Evolutionary conservation across 176 grass and related monocot species (phyloP), one percentile per base, ranked within the genome.

Genomic region (Aegilops tauschii): DNA sequence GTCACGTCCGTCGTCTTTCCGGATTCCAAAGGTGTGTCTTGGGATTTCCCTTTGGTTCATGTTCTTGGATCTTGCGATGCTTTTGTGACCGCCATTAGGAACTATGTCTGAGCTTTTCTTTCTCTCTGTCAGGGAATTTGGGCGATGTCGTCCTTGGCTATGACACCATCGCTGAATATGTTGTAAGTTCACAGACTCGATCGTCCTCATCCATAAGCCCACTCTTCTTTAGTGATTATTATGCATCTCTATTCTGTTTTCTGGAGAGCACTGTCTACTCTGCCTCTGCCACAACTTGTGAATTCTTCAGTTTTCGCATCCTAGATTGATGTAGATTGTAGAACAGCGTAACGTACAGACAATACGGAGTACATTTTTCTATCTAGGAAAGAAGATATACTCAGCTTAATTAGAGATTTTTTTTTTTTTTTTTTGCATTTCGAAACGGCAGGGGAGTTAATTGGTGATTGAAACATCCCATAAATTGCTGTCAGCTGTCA

Each of bases 111-210:
- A 35, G 14, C 20, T 11, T 54, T 82, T 36, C 84, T 80, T 34
- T 42, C 13, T 35, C 47, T 21, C 8, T 76, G 14, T 21, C 86
- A 98, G 96, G 97, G 50, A 83, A 91, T 30, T 37, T 93, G 72
- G 84, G 32, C 6, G 97, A 98, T 82, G 85, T 98, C 47, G 90
- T 87, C 40, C 92, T 96, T 56, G 97, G 97, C 30, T 98, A 94
- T 30, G 94, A 98, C 87, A 85, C 91, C 71, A 42, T 98, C 84
- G 93, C 86, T 68, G 81, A 83, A 50, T 98, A 98, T 10, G 93
- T 95, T 81, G 96, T 98, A 92, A 91, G 92, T 72, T 87, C 31
- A 45, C 10, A 17, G 3, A 37, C 63, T 80, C 69, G 20, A 18
- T 17, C 50, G 2, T 3, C 0, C 73, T 32, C 45, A 14, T 72